These are phyloP conservation scores for Begonia fuchsioides DNA, from an alignment of 306 rosid genomes.

Conservation along the genomic window DNA sequence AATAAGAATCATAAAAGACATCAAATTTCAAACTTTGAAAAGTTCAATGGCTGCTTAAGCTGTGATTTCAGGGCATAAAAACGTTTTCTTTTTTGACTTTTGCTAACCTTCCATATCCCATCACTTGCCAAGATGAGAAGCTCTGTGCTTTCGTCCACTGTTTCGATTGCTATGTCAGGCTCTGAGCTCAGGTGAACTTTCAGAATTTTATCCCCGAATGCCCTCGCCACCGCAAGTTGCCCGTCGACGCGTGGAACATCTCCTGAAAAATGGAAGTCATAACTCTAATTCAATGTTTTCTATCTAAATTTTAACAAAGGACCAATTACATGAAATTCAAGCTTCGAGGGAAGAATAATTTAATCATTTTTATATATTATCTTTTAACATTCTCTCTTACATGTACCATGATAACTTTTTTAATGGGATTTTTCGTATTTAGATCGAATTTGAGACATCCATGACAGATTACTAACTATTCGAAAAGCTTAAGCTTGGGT, in stretches of 20 bases:
- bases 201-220: conserved; percentile 54
- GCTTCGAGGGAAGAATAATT: too few species aligned
- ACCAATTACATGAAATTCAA: too few species aligned
- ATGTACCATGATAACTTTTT: too few species aligned
- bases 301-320: too few species aligned
- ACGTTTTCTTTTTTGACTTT: not conserved
- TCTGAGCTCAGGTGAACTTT: conserved; percentile 54
- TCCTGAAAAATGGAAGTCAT: conserved; percentile 27
- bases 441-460: too few species aligned
- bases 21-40: not conserved
- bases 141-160: conserved; percentile 24
- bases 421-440: too few species aligned
- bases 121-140: conserved; percentile 50
- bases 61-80: too few species aligned
- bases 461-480: too few species aligned
- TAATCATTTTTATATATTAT: too few species aligned
- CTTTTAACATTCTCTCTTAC: too few species aligned
- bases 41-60: not conserved
- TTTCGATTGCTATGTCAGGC: conserved; percentile 25
- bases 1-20: too few species aligned
- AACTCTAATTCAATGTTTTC: not conserved
- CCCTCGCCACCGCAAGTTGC: conserved; percentile 53
- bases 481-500: too few species aligned
- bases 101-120: conserved; percentile 51
- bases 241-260: conserved; percentile 65